These are phyloP conservation scores for Saccharomyces hybrid DNA, from an alignment of 1,139 yeast genomes.

Conservation along the genomic window DNA sequence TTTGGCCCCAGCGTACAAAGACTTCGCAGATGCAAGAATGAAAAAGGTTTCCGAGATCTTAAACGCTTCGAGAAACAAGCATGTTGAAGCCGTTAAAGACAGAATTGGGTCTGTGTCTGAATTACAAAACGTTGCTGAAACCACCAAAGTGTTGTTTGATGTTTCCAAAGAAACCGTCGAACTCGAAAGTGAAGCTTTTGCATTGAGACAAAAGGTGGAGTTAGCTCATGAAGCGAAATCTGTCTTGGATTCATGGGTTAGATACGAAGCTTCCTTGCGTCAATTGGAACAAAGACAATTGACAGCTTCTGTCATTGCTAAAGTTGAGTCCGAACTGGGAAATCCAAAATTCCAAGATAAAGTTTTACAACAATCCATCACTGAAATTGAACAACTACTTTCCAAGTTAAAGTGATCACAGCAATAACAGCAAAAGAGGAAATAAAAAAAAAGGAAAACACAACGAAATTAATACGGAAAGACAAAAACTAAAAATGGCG, in stretches of 20 bases:
- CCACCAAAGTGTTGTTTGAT: constrained; percentile 87
- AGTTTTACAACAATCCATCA: constrained; percentile 82
- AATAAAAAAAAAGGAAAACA: neutral
- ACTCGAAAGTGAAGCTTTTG: constrained; percentile 90
- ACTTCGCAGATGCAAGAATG: constrained; percentile 90
- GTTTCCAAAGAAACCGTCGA: constrained; percentile 94
- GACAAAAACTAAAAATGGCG: neutral
- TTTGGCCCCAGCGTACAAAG: constrained; percentile 90
- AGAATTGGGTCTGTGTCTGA: constrained; percentile 85
- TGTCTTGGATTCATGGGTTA: constrained; percentile 97
- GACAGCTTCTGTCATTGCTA: constrained; percentile 75
- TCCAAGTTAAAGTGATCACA: constrained; percentile 26
- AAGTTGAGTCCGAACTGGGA: constrained; percentile 78
- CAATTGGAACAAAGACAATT: constrained; percentile 93
- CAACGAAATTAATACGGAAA: neutral
- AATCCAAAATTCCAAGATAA: constrained; percentile 92
- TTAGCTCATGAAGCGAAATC: constrained; percentile 87
- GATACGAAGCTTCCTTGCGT: constrained; percentile 95
- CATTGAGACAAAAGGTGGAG: constrained; percentile 83
- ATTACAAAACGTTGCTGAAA: constrained; percentile 83
- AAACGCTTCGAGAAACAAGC: constrained; percentile 84
- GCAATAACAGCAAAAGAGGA: neutral
- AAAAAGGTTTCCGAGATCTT: constrained; percentile 73
- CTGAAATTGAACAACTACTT: constrained; percentile 86
- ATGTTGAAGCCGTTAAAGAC: constrained; percentile 84